These are phyloP conservation scores for Zea mays DNA, from an alignment of 176 grass and related monocot genomes.

Conservation along the genomic window DNA sequence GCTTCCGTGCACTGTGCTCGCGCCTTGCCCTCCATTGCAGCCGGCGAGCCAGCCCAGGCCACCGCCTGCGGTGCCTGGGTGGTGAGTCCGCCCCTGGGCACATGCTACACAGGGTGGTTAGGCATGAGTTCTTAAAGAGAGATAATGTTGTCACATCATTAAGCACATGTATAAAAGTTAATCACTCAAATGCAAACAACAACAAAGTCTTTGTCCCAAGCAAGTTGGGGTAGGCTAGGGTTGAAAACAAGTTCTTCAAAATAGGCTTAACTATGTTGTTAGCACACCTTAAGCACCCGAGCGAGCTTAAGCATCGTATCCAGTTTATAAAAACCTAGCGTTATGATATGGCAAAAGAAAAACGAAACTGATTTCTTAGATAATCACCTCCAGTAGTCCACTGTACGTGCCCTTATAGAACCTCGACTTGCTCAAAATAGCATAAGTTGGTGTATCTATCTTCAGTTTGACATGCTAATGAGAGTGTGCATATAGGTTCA, in stretches of 20 bases:
- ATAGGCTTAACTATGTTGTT: background rate
- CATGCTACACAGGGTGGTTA: background rate
- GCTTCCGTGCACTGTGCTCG: too few relatives aligned
- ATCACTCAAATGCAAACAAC: background rate
- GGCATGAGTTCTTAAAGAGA: background rate
- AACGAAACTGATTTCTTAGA: background rate
- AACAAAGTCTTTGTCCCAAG: too few relatives aligned
- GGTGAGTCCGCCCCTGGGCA: too few relatives aligned
- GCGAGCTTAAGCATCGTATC: background rate
- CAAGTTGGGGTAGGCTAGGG: too few relatives aligned
- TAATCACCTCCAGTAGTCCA: background rate
- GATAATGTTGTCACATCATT: background rate
- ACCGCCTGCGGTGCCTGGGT: too few relatives aligned
- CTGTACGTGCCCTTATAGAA: background rate
- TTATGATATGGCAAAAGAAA: background rate
- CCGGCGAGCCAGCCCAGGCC: too few relatives aligned
- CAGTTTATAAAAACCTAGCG: background rate
- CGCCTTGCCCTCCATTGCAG: too few relatives aligned
- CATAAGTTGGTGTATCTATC: background rate
- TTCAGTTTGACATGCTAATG: background rate
- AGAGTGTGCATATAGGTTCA: slow-evolving; percentile 4
- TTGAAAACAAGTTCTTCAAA: background rate
- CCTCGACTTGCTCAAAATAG: background rate
- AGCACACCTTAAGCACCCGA: background rate
- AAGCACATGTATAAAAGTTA: background rate